Conservation (phyloP, 257 asterid species). For the Nicotiana otophora region DNA sequence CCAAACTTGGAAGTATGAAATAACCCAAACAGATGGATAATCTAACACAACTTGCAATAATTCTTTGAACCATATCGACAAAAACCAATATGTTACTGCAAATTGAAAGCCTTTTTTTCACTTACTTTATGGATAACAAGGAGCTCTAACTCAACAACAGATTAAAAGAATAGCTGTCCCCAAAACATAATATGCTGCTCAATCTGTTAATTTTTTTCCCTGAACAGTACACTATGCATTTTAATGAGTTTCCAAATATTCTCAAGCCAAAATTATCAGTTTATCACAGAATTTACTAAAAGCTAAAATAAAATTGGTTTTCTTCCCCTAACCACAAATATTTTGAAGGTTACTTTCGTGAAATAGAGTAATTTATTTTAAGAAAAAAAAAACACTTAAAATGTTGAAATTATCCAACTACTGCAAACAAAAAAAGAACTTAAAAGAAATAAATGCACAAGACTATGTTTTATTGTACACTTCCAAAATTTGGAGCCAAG, state of each 20-base stretch:
- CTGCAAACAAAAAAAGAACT: background rate
- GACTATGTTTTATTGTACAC: background rate
- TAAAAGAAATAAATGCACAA: background rate
- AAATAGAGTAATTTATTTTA: background rate
- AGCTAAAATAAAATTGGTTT: background rate
- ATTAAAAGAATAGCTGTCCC: background rate
- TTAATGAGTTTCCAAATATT: background rate
- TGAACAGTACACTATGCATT: background rate
- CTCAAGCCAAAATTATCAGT: background rate
- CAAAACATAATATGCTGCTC: background rate
- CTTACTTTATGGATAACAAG: background rate
- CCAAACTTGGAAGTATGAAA: background rate
- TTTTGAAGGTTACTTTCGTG: background rate
- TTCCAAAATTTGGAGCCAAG: background rate
- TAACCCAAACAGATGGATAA: background rate
- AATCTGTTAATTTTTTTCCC: background rate
- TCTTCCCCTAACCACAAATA: background rate
- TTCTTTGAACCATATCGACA: background rate
- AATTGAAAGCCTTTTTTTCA: background rate
- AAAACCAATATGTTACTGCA: background rate
- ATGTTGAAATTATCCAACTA: background rate
- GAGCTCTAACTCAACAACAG: background rate
- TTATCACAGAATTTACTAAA: background rate
- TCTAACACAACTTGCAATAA: background rate
- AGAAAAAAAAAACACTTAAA: background rate